Conservation (phyloP, 1,284 basidiomycete genomes). For the Trametes sp. region DNA sequence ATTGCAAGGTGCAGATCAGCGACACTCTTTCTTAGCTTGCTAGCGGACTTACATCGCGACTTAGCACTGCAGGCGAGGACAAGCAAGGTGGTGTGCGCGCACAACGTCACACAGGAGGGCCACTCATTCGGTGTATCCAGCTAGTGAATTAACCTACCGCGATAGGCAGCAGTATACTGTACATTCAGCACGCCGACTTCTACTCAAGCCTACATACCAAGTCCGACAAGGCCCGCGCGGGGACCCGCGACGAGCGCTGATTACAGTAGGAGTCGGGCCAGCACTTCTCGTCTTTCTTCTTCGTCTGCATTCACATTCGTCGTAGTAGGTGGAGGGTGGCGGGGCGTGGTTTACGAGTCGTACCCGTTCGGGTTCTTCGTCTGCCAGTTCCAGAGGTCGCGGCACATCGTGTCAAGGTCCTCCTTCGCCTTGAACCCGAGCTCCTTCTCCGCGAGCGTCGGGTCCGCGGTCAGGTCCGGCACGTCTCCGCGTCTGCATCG, state of each 20-base stretch:
- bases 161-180: slow-evolving; percentile 17
- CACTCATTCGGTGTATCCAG: background rate
- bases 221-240: slow-evolving; percentile 8
- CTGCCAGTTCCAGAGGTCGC: slow-evolving; percentile 95
- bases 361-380: slow-evolving; percentile 84
- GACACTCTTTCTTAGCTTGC: background rate
- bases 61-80: too few relatives aligned
- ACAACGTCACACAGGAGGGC: background rate
- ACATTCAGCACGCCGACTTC: slow-evolving; percentile 19
- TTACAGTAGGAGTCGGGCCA: slow-evolving; percentile 14
- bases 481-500: slow-evolving; percentile 89
- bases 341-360: slow-evolving; percentile 28
- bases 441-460: slow-evolving; percentile 90
- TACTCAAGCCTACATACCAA: slow-evolving; percentile 22
- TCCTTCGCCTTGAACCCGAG: slow-evolving; percentile 91
- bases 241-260: slow-evolving; percentile 1
- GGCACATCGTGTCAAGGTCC: slow-evolving; percentile 89
- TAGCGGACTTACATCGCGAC: background rate
- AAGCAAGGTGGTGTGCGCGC: too few relatives aligned
- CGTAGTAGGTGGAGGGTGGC: too few relatives aligned
- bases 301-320: background rate
- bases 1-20: background rate
- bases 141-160: slow-evolving; percentile 3
- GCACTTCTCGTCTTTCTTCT: slow-evolving; percentile 1
- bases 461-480: slow-evolving; percentile 96